Evolutionary conservation across 805 yeast species (phyloP), one percentile per base, ranked within the genome.

Genomic region (Yamadazyma olivae): DNA sequence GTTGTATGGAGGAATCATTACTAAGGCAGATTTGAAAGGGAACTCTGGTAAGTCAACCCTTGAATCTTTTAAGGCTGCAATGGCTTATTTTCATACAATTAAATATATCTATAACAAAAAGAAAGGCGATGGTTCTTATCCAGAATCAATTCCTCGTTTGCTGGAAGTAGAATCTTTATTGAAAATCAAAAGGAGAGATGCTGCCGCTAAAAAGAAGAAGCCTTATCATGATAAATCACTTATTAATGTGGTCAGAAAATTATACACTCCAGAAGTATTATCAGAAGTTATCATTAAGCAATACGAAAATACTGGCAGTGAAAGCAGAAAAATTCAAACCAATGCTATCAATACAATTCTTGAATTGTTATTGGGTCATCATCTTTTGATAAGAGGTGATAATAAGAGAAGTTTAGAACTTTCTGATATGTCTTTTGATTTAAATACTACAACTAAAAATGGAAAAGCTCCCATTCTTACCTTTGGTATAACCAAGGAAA

Each of bases 341-440:
- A 23, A 15, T 13, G 35, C 23, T 17, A 35, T 35, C 5, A 35
- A 35, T 24, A 5, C 20, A 2, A 17, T 30, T 12, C 19, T 35
- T 13, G 33, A 35, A n/a, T 6, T 23, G 6, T 24, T 35, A 9
- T 14, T 30, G 8, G 34, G 38, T 19, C 24, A 35, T 16, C 29
- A 23, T 24, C 25, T 35, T 13, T 20, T 35, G 3, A 12, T 35
- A 7, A 8, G 32, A 13, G 32, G 28, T 30, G 27, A 22, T 6
- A 29, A 35, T 12, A 29, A 29, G 16, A 10, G 33, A 17, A 30
- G n/a, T 6, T 17, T 25, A 13, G 33, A 29, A 13, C 7, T 35
- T 10, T 23, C 33, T 7, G 38, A 35, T 18, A 16, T 32, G 6
- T 5, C 16, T 16, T 23, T 17, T 6, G 12, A 10, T 10, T 8